A percentile compares a stretch with the other conserved stretches of the same genome.
Evolutionary conservation across 2,329 filamentous ascomycete genomes (phyloP).

Genomic region (Emergomyces pasteurianus): DNA sequence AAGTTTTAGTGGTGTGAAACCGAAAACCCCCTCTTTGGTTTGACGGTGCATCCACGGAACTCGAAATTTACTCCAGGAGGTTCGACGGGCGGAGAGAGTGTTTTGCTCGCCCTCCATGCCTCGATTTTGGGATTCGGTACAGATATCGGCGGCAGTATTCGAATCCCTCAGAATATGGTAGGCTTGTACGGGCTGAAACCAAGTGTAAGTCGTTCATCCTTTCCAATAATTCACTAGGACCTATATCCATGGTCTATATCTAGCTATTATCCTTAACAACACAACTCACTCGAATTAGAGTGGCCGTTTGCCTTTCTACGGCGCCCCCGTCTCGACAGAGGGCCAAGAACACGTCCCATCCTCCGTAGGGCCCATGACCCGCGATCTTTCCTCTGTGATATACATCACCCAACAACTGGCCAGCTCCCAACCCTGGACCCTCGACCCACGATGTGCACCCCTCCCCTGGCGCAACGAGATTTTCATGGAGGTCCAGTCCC

Average conservation of each 20-base stretch:
- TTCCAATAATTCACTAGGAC: too few species aligned
- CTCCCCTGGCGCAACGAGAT: slow-evolving; percentile 42
- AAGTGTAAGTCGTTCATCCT: slow-evolving; percentile 8
- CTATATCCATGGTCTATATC: background rate
- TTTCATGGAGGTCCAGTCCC: slow-evolving; percentile 30
- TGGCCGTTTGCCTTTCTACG: slow-evolving; percentile 40
- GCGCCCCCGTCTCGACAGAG: slow-evolving; percentile 49
- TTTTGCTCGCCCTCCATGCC: slow-evolving; percentile 48
- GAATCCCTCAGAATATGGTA: slow-evolving; percentile 44
- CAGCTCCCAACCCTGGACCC: slow-evolving; percentile 39
- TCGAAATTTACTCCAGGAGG: slow-evolving; percentile 54
- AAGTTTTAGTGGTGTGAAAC: slow-evolving; percentile 40
- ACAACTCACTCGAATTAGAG: background rate
- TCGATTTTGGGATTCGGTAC: slow-evolving; percentile 51
- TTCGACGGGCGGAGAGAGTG: slow-evolving; percentile 55
- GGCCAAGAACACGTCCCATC: slow-evolving; percentile 53
- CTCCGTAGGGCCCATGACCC: slow-evolving; percentile 50
- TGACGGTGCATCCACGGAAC: slow-evolving; percentile 51
- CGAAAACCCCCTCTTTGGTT: slow-evolving; percentile 44
- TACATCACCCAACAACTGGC: slow-evolving; percentile 39
- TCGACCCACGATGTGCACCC: slow-evolving; percentile 43
- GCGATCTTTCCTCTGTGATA: slow-evolving; percentile 40
- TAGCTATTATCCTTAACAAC: background rate
- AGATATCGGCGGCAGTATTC: slow-evolving; percentile 45
- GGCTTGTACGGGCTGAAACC: slow-evolving; percentile 32